Evolutionary conservation across 2,329 filamentous ascomycete genomes (phyloP).

Genomic region (Paraphoma sp.): DNA sequence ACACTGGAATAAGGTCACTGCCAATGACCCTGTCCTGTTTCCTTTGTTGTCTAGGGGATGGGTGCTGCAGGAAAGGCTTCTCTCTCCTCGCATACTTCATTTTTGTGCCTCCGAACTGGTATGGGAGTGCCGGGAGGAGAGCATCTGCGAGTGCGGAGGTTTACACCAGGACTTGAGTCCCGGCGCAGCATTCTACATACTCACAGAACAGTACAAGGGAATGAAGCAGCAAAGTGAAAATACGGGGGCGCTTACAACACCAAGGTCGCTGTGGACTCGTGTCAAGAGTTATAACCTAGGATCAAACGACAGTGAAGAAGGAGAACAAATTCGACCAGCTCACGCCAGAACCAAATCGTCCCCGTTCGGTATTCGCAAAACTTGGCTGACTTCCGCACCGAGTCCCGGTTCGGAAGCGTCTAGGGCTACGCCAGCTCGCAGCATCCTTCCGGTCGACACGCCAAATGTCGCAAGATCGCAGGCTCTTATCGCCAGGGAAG

Average conservation of each 20-base stretch:
- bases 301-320: no score
- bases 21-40: slow-evolving; percentile 2
- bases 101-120: slow-evolving; percentile 19
- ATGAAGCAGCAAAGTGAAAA: slow-evolving; percentile 7
- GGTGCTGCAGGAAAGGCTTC: slow-evolving; percentile 23
- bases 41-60: slow-evolving; percentile 16
- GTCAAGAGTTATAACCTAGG: no score
- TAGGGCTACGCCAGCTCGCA: neutral
- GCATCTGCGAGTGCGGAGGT: slow-evolving; percentile 19
- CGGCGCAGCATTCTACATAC: slow-evolving; percentile 1
- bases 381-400: neutral
- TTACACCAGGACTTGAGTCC: slow-evolving; percentile 8
- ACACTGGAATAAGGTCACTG: slow-evolving; percentile 7
- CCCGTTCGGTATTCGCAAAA: neutral
- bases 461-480: neutral
- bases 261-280: no score
- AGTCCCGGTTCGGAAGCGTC: no score
- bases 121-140: slow-evolving; percentile 24
- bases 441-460: neutral
- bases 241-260: neutral
- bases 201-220: slow-evolving; percentile 5
- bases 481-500: neutral
- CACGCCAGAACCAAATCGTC: no score
- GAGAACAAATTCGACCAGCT: no score
- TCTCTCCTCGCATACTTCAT: slow-evolving; percentile 21